These are phyloP conservation scores for Malassezia dermatis DNA, from an alignment of 1,284 basidiomycete species.

Conservation along the genomic window DNA sequence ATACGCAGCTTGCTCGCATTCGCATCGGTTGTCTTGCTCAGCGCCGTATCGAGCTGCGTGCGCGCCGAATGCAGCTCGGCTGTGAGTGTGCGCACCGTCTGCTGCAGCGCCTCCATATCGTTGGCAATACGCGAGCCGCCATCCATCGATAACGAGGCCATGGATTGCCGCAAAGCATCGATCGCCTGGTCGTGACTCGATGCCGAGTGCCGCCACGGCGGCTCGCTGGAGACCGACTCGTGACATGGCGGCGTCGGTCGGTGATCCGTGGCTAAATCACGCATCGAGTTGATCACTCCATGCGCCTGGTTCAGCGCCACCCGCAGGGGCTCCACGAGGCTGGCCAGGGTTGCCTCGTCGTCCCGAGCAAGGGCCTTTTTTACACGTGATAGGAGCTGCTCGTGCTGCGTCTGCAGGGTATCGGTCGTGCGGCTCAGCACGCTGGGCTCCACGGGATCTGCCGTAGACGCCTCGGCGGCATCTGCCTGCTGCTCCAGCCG, in stretches of 20 bases:
- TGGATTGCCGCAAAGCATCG: slow-evolving; percentile 1
- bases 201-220: neutral
- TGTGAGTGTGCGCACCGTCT: slow-evolving; percentile 5
- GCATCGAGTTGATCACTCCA: slow-evolving; percentile 13
- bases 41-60: slow-evolving; percentile 6
- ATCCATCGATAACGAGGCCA: neutral
- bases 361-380: neutral
- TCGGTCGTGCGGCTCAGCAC: neutral
- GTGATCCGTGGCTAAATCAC: neutral
- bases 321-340: neutral
- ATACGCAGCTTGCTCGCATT: slow-evolving; percentile 6
- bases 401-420: slow-evolving; percentile 10
- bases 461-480: neutral
- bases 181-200: neutral
- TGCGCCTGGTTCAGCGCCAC: slow-evolving; percentile 10
- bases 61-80: slow-evolving; percentile 7
- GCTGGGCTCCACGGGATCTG: neutral
- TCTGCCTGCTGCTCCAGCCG: neutral
- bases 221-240: neutral
- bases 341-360: neutral
- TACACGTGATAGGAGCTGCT: neutral
- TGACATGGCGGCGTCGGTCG: neutral
- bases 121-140: neutral
- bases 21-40: neutral
- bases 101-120: slow-evolving; percentile 9